Conservation (phyloP, 305 asterid genomes). For the Petunia hybrid region DNA sequence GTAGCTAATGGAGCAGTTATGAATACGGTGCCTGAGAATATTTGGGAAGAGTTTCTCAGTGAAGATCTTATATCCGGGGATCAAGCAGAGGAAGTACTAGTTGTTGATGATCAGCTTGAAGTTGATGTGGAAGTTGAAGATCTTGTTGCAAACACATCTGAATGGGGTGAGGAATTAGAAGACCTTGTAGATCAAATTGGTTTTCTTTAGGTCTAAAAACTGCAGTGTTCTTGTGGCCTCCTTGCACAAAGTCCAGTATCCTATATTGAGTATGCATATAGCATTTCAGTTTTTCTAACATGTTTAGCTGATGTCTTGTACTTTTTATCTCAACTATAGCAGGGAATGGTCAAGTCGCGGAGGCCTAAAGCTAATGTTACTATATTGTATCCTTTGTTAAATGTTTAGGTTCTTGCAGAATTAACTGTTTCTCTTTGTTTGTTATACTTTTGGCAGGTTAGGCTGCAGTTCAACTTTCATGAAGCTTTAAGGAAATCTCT, state of each 20-base stretch:
- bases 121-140: slow-evolving; percentile 50
- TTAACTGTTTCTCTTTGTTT: background rate
- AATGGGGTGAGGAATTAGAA: slow-evolving; percentile 46
- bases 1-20: slow-evolving; percentile 32
- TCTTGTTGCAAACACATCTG: slow-evolving; percentile 42
- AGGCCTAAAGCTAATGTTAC: background rate
- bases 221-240: slow-evolving; percentile 7
- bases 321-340: background rate
- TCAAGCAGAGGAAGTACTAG: slow-evolving; percentile 43
- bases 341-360: background rate
- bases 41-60: slow-evolving; percentile 65
- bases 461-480: background rate
- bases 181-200: slow-evolving; percentile 47
- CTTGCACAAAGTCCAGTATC: background rate
- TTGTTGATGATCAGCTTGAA: slow-evolving; percentile 43
- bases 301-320: background rate
- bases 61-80: slow-evolving; percentile 46
- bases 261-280: background rate
- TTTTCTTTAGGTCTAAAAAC: slow-evolving; percentile 16
- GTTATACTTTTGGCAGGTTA: slow-evolving; percentile 29
- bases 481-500: background rate
- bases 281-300: background rate
- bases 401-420: background rate
- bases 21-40: slow-evolving; percentile 43
- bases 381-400: background rate